These are phyloP conservation scores for Boletales sp. DNA, from an alignment of 768 basidiomycete genomes.

Conservation along the genomic window DNA sequence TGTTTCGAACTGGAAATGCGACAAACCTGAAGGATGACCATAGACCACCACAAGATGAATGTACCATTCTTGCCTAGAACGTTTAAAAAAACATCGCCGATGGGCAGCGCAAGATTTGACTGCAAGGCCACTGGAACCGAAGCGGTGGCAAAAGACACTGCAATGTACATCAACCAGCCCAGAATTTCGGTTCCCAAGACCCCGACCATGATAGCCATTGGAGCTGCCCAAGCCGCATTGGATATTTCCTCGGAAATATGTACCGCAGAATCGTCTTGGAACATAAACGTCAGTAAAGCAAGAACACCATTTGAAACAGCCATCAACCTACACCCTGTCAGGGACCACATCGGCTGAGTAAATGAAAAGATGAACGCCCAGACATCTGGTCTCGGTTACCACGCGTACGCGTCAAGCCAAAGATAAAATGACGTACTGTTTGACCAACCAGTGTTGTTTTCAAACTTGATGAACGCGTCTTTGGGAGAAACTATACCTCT, in stretches of 20 bases:
- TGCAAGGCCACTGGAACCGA: conserved; percentile 34
- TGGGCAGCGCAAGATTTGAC: conserved; percentile 35
- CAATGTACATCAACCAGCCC: conserved; percentile 42
- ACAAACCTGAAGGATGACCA: conserved; percentile 41
- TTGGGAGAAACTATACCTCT: conserved; percentile 12
- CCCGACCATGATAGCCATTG: conserved; percentile 42
- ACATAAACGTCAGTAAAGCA: background rate
- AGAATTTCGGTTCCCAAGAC: conserved; percentile 37
- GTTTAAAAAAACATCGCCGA: conserved; percentile 40
- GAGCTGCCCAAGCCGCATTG: conserved; percentile 41
- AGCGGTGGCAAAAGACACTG: conserved; percentile 40
- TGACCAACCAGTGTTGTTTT: conserved; percentile 25
- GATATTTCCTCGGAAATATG: conserved; percentile 46
- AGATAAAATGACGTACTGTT: conserved; percentile 10
- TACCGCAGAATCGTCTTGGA: conserved; percentile 46
- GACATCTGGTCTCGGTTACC: conserved; percentile 9
- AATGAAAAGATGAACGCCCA: conserved; percentile 26
- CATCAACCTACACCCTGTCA: conserved; percentile 20
- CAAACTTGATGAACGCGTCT: conserved; percentile 22
- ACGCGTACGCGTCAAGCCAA: background rate
- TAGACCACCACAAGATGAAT: conserved; percentile 42
- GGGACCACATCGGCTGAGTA: conserved; percentile 24
- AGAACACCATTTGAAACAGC: background rate
- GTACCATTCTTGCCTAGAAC: conserved; percentile 39
- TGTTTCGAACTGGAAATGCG: background rate